These are phyloP conservation scores for Kwoniella shandongensis DNA, from an alignment of 768 basidiomycete genomes.

Conservation along the genomic window DNA sequence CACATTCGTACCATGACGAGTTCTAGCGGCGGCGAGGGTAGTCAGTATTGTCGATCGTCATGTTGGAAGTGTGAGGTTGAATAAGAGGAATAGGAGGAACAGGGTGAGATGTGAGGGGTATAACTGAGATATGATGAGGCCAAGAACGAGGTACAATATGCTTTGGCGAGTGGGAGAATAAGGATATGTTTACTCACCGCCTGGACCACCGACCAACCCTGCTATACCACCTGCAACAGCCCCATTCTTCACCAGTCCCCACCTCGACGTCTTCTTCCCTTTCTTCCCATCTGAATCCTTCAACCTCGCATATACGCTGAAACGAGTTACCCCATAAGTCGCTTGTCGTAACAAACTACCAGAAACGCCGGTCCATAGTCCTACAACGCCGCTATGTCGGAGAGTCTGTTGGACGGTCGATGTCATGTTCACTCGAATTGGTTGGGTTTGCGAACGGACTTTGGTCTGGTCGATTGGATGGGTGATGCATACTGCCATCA, in stretches of 20 bases:
- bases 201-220: conserved; percentile 26
- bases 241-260: conserved; percentile 18
- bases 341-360: conserved; percentile 25
- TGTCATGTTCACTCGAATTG: conserved; percentile 17
- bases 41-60: too few species aligned
- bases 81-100: too few species aligned
- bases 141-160: background rate
- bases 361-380: conserved; percentile 26
- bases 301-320: conserved; percentile 25
- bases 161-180: too few species aligned
- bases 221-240: conserved; percentile 24
- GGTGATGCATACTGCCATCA: conserved; percentile 32
- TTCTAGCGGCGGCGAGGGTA: too few species aligned
- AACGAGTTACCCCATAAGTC: conserved; percentile 25
- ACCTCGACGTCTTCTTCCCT: background rate
- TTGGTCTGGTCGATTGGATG: conserved; percentile 39
- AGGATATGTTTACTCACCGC: conserved; percentile 21
- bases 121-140: background rate
- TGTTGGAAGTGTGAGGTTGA: too few species aligned
- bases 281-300: conserved; percentile 8
- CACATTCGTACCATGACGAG: conserved; percentile 30
- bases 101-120: too few species aligned
- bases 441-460: conserved; percentile 25
- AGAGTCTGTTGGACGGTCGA: conserved; percentile 16
- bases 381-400: conserved; percentile 5